These are phyloP conservation scores for Tephrocybe sp. DNA, from an alignment of 768 basidiomycete genomes.

Conservation along the genomic window DNA sequence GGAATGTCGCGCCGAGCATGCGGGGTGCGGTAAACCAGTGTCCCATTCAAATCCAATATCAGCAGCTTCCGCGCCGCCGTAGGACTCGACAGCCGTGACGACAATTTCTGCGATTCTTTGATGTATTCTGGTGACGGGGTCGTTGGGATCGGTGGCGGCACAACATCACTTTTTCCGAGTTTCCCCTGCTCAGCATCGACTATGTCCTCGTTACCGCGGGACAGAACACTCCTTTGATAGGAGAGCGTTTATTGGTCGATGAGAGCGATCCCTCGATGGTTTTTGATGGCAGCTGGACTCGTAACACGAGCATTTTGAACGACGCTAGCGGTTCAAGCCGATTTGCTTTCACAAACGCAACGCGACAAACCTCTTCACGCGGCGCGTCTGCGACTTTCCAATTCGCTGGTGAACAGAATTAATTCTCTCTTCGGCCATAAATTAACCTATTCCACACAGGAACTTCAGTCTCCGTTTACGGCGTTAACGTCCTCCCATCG, in stretches of 20 bases:
- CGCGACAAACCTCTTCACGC: neutral
- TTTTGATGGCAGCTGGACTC: neutral
- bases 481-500: neutral
- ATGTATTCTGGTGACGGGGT: conserved; percentile 34
- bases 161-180: neutral
- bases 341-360: neutral
- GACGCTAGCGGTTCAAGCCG: neutral
- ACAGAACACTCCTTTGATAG: neutral
- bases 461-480: conserved; percentile 4
- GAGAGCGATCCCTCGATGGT: conserved; percentile 1
- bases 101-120: conserved; percentile 26
- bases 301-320: neutral
- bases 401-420: neutral
- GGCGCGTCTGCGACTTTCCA: conserved; percentile 2
- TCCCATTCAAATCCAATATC: conserved; percentile 76
- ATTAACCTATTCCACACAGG: neutral
- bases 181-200: neutral
- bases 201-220: conserved; percentile 6
- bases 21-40: conserved; percentile 62
- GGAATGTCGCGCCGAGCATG: conserved; percentile 23
- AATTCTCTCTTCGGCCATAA: too few relatives aligned
- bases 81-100: conserved; percentile 24
- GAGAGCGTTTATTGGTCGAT: neutral
- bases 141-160: conserved; percentile 44
- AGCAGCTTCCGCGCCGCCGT: conserved; percentile 56